phyloP scores from a whole-genome alignment of 2,329 filamentous ascomycete genomes.

The Colletotrichum tabaci region DNA sequence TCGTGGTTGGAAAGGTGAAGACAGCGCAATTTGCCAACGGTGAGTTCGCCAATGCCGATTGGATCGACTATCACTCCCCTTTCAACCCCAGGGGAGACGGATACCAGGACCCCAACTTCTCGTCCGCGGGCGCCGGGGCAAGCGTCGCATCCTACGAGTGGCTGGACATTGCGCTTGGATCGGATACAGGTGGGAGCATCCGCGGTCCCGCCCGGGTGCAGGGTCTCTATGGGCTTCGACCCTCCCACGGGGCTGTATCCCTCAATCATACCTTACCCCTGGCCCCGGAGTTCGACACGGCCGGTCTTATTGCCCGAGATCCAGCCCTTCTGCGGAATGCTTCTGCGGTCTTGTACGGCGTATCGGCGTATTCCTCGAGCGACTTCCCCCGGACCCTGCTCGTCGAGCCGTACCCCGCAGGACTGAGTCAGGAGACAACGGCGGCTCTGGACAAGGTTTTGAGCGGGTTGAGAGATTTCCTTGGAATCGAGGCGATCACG shows the following conservation, averaged over 20 bases:
- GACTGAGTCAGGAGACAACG: too few species aligned
- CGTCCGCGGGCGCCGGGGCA: slow-evolving; percentile 44
- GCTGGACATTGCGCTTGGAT: slow-evolving; percentile 46
- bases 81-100: slow-evolving; percentile 51
- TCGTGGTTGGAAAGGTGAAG: slow-evolving; percentile 62
- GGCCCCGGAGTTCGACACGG: slow-evolving; percentile 44
- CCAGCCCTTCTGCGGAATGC: too few species aligned
- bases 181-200: slow-evolving; percentile 43
- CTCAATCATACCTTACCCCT: slow-evolving; percentile 59
- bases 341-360: too few species aligned
- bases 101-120: slow-evolving; percentile 45
- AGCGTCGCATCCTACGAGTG: slow-evolving; percentile 46
- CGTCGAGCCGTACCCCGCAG: too few species aligned
- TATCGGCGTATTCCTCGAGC: too few species aligned
- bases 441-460: too few species aligned
- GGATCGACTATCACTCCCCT: slow-evolving; percentile 47
- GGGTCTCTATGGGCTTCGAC: slow-evolving; percentile 61
- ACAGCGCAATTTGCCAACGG: slow-evolving; percentile 59
- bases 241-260: slow-evolving; percentile 55
- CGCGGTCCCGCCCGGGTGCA: slow-evolving; percentile 55
- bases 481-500: too few species aligned
- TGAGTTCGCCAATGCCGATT: slow-evolving; percentile 62
- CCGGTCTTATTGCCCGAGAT: background rate
- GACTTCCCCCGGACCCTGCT: too few species aligned
- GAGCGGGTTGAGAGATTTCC: too few species aligned